Evolutionary conservation across 2,329 filamentous ascomycete species (phyloP), one percentile per base, ranked within the genome.

Genomic region (Colletotrichum tropicicola): DNA sequence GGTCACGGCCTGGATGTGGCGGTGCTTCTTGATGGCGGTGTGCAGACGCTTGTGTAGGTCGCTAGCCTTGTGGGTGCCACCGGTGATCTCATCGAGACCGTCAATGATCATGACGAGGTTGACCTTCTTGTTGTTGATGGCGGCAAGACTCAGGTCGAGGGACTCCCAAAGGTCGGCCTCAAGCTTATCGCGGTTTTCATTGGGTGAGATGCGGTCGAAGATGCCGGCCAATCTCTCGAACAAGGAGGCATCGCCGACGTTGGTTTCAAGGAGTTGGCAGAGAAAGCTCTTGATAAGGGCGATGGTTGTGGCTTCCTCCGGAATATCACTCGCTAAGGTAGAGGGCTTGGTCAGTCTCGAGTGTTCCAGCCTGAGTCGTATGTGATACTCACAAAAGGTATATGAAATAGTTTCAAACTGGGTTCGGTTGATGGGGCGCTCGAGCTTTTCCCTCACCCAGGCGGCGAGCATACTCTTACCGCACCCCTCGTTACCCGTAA

Each of bases 381-480:
- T 1, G 19, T 10, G 10, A 19, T 5, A 72, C 75, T 71, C 55
- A 79, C 76, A 73, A 59, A 80, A 80, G 23, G 73, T 75, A 68
- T 78, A 80, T 0, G 72, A 70, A 12, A 81, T 67, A 0, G 78
- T 76, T 6, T 72, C 71, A 43, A 78, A 78, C 3, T 74, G 75
- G 10, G 68, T 70, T 65, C 75, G 72, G 49, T 77, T 70, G 3
- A 80, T 68, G 2, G 78, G 78, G 7, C 77, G 73, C 17, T 79
- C 74, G 13, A 81, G 73, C 10, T 78, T 72, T 58, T 81, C 78
- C 30, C 77, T 72, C 35, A 79, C 75, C 78, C 78, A 81, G 12
- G 74, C 73, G 3, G 77, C 74, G n/a, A 80, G 73, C 13, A 77
- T 72, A 35, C 74, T 78, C 71, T 80, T 80, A 5, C 78, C 78